A percentile compares a stretch with the other conserved stretches of the same genome.
Evolutionary conservation across 306 rosid genomes (phyloP).

Genomic region (Quercus parvula): DNA sequence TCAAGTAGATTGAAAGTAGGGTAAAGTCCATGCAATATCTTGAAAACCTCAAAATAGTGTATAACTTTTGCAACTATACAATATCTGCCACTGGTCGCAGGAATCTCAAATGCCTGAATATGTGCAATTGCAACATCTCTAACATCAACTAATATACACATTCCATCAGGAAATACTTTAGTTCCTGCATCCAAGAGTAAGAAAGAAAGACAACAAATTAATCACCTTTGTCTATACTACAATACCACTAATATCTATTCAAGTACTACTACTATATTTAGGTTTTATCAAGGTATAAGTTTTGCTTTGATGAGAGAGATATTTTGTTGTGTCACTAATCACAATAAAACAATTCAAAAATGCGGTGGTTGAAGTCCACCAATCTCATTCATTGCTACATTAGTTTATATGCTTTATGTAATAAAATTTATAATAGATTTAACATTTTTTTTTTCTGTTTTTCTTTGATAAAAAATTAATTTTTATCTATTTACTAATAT

Average conservation of each 20-base stretch:
- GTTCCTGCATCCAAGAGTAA: slow-evolving; percentile 45
- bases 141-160: slow-evolving; percentile 58
- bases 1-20: slow-evolving; percentile 57
- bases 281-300: not conserved
- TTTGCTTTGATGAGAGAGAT: no score
- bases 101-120: slow-evolving; percentile 65
- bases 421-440: no score
- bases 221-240: not conserved
- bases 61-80: slow-evolving; percentile 47
- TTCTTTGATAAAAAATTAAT: no score
- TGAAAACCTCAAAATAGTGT: slow-evolving; percentile 50
- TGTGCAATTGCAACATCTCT: slow-evolving; percentile 84
- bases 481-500: no score
- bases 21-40: slow-evolving; percentile 45
- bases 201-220: not conserved
- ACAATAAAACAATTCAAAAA: no score
- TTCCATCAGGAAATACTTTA: slow-evolving; percentile 39
- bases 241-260: not conserved
- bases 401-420: no score
- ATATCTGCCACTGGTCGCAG: slow-evolving; percentile 74
- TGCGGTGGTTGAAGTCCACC: no score
- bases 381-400: no score
- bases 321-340: no score
- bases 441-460: no score
- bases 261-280: no score